Conservation (phyloP, 2,329 filamentous ascomycete genomes). For the Incumbomyces lentus region DNA sequence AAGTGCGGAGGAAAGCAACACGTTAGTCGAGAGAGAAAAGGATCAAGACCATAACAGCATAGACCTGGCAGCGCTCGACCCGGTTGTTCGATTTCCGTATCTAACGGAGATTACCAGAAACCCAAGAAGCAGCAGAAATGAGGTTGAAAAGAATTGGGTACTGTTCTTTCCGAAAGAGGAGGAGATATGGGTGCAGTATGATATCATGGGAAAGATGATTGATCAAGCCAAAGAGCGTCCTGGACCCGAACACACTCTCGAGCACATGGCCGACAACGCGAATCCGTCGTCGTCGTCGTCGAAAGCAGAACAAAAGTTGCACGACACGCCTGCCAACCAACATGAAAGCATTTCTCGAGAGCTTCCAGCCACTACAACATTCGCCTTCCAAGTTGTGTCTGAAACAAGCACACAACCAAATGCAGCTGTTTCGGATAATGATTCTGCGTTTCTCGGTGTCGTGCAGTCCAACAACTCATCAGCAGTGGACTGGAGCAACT, state of each 20-base stretch:
- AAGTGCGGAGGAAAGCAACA: background rate
- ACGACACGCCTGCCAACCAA: background rate
- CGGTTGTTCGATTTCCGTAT: conserved; percentile 20
- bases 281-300: too few species aligned
- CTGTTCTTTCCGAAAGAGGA: conserved; percentile 27
- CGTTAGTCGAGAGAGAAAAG: background rate
- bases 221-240: too few species aligned
- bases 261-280: too few species aligned
- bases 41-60: background rate
- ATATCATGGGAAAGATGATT: conserved; percentile 18
- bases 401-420: too few species aligned
- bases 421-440: too few species aligned
- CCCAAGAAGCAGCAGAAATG: conserved; percentile 24
- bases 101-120: conserved; percentile 32
- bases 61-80: conserved; percentile 11
- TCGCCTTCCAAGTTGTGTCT: too few species aligned
- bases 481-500: too few species aligned
- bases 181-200: conserved; percentile 30
- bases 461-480: too few species aligned
- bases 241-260: too few species aligned
- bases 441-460: too few species aligned
- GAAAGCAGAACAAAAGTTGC: background rate
- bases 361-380: background rate
- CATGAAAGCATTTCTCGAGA: background rate
- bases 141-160: conserved; percentile 34